Evolutionary conservation across 352 stramenopile species (phyloP).

Genomic region (Chrysophaeum taylorii): DNA sequence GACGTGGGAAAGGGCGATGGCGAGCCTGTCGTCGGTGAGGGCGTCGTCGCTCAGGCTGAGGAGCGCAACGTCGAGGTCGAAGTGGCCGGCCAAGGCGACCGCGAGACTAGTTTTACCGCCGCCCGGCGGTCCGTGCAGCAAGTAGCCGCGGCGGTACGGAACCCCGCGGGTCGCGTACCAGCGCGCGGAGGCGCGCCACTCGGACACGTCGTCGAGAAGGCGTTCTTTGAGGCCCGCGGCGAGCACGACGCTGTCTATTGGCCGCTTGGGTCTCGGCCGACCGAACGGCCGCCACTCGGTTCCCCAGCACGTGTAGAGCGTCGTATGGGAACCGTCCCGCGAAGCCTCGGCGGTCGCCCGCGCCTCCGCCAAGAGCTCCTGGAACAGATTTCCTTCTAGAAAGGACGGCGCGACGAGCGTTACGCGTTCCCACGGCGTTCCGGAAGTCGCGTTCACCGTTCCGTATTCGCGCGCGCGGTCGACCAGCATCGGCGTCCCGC

Average conservation of each 20-base stretch:
- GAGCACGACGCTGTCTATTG: conserved; percentile 23
- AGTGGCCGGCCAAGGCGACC: conserved; percentile 63
- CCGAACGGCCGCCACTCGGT: conserved; percentile 28
- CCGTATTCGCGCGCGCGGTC: conserved; percentile 23
- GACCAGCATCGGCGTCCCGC: conserved; percentile 14
- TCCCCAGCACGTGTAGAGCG: conserved; percentile 26
- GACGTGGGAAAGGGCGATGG: conserved; percentile 2
- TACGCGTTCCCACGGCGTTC: conserved; percentile 27
- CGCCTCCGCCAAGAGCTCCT: conserved; percentile 10
- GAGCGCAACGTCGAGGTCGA: conserved; percentile 53
- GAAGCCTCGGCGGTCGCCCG: not conserved
- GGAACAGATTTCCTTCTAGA: not conserved
- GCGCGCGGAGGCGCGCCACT: conserved; percentile 11
- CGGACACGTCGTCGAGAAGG: conserved; percentile 18
- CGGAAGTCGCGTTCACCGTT: conserved; percentile 24
- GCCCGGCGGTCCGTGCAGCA: conserved; percentile 67
- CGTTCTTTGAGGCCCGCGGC: conserved; percentile 2
- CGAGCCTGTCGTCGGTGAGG: conserved; percentile 30
- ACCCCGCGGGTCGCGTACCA: conserved; percentile 52
- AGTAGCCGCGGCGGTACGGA: conserved; percentile 60
- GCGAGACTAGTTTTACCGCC: conserved; percentile 76
- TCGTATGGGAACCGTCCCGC: conserved; percentile 21
- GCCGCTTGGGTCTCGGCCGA: conserved; percentile 15
- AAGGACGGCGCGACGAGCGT: conserved; percentile 6
- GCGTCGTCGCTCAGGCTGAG: conserved; percentile 27